Conservation (phyloP, 768 basidiomycete species). For the Suillus subaureus region DNA sequence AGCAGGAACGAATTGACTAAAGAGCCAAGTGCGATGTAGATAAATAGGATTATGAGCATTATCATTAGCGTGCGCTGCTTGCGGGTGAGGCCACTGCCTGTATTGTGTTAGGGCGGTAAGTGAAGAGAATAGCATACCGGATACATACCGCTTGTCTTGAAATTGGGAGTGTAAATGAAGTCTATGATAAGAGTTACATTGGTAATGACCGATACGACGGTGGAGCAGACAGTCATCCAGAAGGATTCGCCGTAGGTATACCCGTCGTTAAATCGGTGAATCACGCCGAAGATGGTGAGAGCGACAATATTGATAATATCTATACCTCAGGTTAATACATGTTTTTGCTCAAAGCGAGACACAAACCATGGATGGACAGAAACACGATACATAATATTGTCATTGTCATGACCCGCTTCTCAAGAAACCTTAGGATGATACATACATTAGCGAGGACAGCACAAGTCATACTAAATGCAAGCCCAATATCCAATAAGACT, state of each 20-base stretch:
- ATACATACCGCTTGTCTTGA: constrained; percentile 55
- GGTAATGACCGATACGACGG: constrained; percentile 61
- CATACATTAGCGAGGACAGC: constrained; percentile 69
- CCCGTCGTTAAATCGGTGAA: constrained; percentile 60
- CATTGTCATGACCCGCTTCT: constrained; percentile 60
- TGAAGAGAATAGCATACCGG: background rate
- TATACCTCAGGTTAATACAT: constrained; percentile 25
- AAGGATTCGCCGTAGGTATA: constrained; percentile 73
- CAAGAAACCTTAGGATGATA: constrained; percentile 72
- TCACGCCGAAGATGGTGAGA: constrained; percentile 62
- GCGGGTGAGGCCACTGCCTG: constrained; percentile 78
- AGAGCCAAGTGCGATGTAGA: constrained; percentile 74
- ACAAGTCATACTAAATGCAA: constrained; percentile 67
- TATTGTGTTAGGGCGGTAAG: background rate
- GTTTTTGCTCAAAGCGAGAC: background rate
- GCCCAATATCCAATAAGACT: constrained; percentile 55
- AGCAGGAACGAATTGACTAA: constrained; percentile 55
- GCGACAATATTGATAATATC: constrained; percentile 70
- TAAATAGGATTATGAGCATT: constrained; percentile 71
- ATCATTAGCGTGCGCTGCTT: constrained; percentile 83
- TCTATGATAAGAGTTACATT: constrained; percentile 73
- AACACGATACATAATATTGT: constrained; percentile 67
- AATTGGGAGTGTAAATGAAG: constrained; percentile 58
- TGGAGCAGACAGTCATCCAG: constrained; percentile 81
- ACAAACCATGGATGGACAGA: constrained; percentile 70